These are phyloP conservation scores for Fraxinus latifolia DNA, from an alignment of 305 asterid species.

Conservation along the genomic window DNA sequence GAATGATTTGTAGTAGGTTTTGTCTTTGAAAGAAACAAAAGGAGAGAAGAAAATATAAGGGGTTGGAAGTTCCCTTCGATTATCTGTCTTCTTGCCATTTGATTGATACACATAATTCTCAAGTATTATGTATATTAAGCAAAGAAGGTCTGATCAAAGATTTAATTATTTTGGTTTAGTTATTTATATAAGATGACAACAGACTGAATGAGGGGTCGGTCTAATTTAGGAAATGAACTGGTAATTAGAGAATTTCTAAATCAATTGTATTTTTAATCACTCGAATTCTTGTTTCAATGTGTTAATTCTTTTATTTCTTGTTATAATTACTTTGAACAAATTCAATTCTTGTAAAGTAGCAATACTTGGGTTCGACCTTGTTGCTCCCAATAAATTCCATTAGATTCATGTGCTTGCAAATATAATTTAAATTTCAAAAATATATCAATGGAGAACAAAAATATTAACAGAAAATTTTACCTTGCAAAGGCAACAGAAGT, in stretches of 20 bases:
- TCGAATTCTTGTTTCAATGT: background rate
- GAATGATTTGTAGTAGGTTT: background rate
- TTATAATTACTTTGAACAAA: background rate
- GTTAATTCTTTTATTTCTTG: background rate
- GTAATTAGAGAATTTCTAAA: background rate
- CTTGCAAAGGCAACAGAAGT: conserved; percentile 86
- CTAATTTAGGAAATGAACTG: background rate
- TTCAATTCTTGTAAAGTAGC: background rate
- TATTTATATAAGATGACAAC: background rate
- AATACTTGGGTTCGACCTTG: background rate
- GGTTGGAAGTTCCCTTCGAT: background rate
- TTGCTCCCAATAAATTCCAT: background rate
- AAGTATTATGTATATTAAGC: background rate
- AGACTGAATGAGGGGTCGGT: background rate
- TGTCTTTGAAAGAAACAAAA: background rate
- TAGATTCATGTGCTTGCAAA: background rate
- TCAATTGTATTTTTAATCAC: background rate
- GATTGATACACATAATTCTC: background rate
- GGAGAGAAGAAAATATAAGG: background rate
- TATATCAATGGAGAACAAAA: background rate
- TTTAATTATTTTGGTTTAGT: background rate
- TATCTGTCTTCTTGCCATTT: background rate
- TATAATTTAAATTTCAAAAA: background rate
- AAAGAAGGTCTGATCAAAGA: background rate
- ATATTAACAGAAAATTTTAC: conserved; percentile 34